These are phyloP conservation scores for Ganoderma multipileum DNA, from an alignment of 1,284 basidiomycete species.

Conservation along the genomic window DNA sequence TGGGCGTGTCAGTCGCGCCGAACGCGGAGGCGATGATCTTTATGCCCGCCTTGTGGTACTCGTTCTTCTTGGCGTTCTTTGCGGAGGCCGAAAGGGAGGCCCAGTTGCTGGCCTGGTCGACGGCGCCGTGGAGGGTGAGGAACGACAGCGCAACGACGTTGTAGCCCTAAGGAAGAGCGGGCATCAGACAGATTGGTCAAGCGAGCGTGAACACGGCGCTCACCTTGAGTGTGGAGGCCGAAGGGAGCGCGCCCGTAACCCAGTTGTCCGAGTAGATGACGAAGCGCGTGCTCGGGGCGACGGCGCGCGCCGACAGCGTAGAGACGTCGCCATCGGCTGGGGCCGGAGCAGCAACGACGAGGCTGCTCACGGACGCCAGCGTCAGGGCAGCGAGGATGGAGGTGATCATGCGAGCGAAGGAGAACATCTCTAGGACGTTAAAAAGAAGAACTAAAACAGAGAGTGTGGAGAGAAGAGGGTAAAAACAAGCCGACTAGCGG, in stretches of 20 bases:
- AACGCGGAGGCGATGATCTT: constrained; percentile 56
- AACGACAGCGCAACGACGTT: constrained; percentile 30
- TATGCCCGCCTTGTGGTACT: constrained; percentile 53
- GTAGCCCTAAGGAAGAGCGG: constrained; percentile 13
- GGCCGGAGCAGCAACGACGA: constrained; percentile 24
- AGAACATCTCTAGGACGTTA: constrained; percentile 27
- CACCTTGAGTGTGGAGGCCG: constrained; percentile 16
- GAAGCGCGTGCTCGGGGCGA: constrained; percentile 23
- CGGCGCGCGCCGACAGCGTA: constrained; percentile 17
- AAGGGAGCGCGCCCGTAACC: constrained; percentile 22
- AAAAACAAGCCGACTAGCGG: constrained; percentile 27
- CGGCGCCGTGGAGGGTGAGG: constrained; percentile 19
- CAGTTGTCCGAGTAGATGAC: constrained; percentile 28
- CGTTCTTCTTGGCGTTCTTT: constrained; percentile 46
- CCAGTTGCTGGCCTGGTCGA: constrained; percentile 22
- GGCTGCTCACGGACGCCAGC: constrained; percentile 27
- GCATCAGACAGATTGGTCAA: neutral
- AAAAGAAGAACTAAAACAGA: constrained; percentile 1
- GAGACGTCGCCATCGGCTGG: constrained; percentile 6
- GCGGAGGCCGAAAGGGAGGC: constrained; percentile 23
- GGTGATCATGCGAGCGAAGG: constrained; percentile 27
- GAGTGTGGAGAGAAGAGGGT: constrained; percentile 5
- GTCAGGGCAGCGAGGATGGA: constrained; percentile 27
- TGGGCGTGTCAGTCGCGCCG: constrained; percentile 59
- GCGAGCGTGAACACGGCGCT: neutral